Conservation (phyloP, 768 basidiomycete genomes). For the Amanita pseudoporphyria region DNA sequence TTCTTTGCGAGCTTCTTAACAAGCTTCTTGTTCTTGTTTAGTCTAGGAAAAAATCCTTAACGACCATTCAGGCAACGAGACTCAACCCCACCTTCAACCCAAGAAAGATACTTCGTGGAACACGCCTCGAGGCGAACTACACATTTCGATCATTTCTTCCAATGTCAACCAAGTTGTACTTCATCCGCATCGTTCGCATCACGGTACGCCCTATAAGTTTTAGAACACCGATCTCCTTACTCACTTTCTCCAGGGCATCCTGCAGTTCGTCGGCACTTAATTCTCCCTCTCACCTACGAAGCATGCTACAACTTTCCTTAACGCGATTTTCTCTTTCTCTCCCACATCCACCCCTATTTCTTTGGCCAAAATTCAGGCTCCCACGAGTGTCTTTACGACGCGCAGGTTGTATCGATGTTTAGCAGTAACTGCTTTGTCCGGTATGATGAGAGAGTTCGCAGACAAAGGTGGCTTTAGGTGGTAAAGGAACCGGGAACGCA, state of each 20-base stretch:
- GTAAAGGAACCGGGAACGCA: too few species aligned
- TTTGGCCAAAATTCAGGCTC: too few species aligned
- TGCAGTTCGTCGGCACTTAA: constrained; percentile 36
- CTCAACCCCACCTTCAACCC: constrained; percentile 69
- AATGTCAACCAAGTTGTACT: constrained; percentile 56
- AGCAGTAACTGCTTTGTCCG: too few species aligned
- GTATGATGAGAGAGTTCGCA: constrained; percentile 77
- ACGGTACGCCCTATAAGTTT: constrained; percentile 26
- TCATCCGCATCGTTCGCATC: constrained; percentile 16
- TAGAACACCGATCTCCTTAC: constrained; percentile 41
- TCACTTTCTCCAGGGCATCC: constrained; percentile 36
- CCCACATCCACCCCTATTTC: constrained; percentile 44
- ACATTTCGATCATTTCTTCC: constrained; percentile 63
- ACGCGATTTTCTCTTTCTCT: constrained; percentile 45
- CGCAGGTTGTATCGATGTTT: too few species aligned
- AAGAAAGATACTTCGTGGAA: constrained; percentile 68
- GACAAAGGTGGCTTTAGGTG: too few species aligned
- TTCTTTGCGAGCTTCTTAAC: constrained; percentile 99
- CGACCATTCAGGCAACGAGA: too few species aligned
- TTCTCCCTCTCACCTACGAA: constrained; percentile 33
- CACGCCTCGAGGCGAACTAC: constrained; percentile 40
- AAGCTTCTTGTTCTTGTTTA: constrained; percentile 99
- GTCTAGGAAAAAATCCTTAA: too few species aligned
- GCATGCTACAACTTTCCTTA: constrained; percentile 57
- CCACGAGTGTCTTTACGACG: too few species aligned